A percentile compares a stretch with the other conserved stretches of the same genome.
phyloP scores from a whole-genome alignment of 2,329 filamentous ascomycete genomes.

The Aspergillus brasiliensis region DNA sequence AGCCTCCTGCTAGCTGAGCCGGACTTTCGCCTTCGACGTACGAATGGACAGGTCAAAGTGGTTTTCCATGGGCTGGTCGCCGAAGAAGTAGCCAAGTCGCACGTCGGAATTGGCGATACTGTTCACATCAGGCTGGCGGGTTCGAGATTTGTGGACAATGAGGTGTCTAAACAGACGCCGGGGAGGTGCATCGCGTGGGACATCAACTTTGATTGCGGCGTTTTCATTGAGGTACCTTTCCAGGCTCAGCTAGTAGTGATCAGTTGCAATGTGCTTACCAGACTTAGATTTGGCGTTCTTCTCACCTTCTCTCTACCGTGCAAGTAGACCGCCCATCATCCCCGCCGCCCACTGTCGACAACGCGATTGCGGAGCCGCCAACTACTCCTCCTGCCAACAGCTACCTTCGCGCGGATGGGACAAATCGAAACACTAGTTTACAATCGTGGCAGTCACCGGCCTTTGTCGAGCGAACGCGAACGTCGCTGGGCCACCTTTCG shows the following conservation, averaged over 20 bases:
- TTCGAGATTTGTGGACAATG: conserved; percentile 63
- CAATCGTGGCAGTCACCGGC: conserved; percentile 74
- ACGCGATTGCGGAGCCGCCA: conserved; percentile 19
- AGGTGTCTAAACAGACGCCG: conserved; percentile 55
- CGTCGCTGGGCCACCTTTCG: conserved; percentile 69
- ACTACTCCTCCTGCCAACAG: conserved; percentile 29
- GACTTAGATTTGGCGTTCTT: conserved; percentile 31
- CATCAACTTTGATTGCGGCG: conserved; percentile 48
- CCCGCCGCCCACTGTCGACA: conserved; percentile 25
- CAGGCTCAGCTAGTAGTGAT: background rate
- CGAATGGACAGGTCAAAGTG: conserved; percentile 78
- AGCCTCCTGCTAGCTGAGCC: conserved; percentile 82
- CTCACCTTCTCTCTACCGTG: conserved; percentile 39
- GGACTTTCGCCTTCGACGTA: conserved; percentile 76
- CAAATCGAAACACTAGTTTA: conserved; percentile 34
- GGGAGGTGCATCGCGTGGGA: conserved; percentile 62
- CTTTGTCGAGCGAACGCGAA: conserved; percentile 70
- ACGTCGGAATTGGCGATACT: conserved; percentile 76
- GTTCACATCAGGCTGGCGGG: conserved; percentile 70
- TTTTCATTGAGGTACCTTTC: conserved; percentile 38
- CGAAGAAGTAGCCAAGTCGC: conserved; percentile 65
- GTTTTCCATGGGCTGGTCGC: conserved; percentile 73
- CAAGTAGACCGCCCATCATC: conserved; percentile 54
- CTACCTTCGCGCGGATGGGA: conserved; percentile 14
- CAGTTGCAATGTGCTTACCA: conserved; percentile 5